Evolutionary conservation across 2,329 filamentous ascomycete genomes (phyloP).

Genomic region (Ophiostoma pallidulum): DNA sequence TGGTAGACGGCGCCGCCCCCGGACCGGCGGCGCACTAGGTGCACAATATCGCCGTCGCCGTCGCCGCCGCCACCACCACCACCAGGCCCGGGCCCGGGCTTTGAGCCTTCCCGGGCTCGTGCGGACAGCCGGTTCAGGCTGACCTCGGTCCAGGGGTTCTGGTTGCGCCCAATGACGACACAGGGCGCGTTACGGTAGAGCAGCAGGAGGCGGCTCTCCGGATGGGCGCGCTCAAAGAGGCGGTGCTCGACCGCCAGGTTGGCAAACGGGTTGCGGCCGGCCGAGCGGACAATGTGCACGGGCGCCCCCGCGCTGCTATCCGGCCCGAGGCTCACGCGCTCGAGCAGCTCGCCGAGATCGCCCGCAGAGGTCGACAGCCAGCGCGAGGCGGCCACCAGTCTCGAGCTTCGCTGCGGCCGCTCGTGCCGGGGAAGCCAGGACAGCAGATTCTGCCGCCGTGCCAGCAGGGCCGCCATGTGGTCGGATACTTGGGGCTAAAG

Average conservation of each 20-base stretch:
- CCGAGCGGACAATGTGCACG: constrained; percentile 62
- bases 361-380: neutral
- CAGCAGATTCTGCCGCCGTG: neutral
- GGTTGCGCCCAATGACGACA: constrained; percentile 87
- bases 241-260: constrained; percentile 94
- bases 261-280: constrained; percentile 64
- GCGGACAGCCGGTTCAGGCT: constrained; percentile 54
- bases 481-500: too few relatives aligned
- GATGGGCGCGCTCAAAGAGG: constrained; percentile 64
- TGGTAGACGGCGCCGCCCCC: constrained; percentile 94
- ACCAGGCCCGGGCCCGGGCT: too few relatives aligned
- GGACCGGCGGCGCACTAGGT: constrained; percentile 71
- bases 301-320: neutral
- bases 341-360: constrained; percentile 6
- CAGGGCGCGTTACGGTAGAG: constrained; percentile 83
- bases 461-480: constrained; percentile 4
- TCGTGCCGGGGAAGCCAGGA: neutral
- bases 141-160: constrained; percentile 94
- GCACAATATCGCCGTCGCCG: constrained; percentile 28
- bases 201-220: constrained; percentile 68
- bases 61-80: too few relatives aligned
- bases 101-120: constrained; percentile 8
- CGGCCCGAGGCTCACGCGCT: constrained; percentile 1
- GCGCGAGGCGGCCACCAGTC: neutral
- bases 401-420: neutral